Conservation (phyloP, 1,284 basidiomycete genomes). For the Malassezia sympodialis region DNA sequence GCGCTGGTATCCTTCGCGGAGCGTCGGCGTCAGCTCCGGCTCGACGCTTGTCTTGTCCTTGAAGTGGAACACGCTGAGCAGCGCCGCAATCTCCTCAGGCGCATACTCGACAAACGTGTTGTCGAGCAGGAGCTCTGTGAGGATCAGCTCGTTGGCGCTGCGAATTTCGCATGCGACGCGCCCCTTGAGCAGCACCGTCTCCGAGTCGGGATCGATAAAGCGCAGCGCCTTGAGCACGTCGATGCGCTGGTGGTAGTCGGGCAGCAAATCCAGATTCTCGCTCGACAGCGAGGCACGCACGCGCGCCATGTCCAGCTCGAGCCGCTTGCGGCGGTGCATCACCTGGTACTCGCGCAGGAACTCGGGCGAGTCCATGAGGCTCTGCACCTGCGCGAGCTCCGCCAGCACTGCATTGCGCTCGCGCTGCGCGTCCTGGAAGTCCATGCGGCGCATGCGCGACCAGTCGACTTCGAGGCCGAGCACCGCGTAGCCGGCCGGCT, state of each 20-base stretch:
- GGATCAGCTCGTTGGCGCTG: constrained; percentile 71
- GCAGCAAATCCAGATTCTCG: constrained; percentile 89
- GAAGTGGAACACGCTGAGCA: constrained; percentile 91
- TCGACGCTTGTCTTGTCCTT: constrained; percentile 90
- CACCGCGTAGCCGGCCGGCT: neutral
- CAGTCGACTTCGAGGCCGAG: constrained; percentile 56
- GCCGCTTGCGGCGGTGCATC: constrained; percentile 63
- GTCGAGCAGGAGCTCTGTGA: constrained; percentile 93
- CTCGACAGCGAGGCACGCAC: constrained; percentile 51
- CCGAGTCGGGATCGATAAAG: constrained; percentile 56
- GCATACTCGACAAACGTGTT: constrained; percentile 81
- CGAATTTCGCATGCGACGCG: constrained; percentile 99
- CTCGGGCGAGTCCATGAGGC: constrained; percentile 44
- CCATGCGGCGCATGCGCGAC: constrained; percentile 68
- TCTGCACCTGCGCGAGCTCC: constrained; percentile 22
- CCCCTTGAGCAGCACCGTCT: constrained; percentile 85
- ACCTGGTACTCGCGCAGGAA: constrained; percentile 64
- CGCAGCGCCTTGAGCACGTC: constrained; percentile 74
- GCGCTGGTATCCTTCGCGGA: constrained; percentile 66
- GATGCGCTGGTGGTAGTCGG: constrained; percentile 91
- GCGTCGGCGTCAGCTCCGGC: constrained; percentile 64
- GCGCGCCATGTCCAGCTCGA: constrained; percentile 61
- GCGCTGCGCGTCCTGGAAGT: constrained; percentile 77
- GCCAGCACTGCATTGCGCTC: constrained; percentile 55
- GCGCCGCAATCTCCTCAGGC: constrained; percentile 91